Evolutionary conservation across 805 yeast species (phyloP).

Genomic region (Candida sphagnicola): DNA sequence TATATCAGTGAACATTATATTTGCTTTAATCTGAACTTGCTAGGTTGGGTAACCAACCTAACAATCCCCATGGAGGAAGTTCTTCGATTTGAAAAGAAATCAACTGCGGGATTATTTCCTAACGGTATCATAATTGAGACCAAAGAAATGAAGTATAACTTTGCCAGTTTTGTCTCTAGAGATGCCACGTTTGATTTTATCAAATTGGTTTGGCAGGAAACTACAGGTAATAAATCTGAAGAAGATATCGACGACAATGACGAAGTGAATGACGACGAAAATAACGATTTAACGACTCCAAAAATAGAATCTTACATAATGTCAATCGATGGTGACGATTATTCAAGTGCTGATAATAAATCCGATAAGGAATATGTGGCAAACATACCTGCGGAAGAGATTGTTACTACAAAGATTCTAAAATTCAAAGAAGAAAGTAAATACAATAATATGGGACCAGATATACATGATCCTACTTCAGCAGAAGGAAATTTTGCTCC

Average conservation of each 20-base stretch:
- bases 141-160: slow-evolving; percentile 58
- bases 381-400: background rate
- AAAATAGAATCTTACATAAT: slow-evolving; percentile 27
- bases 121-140: slow-evolving; percentile 81
- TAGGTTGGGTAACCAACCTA: slow-evolving; percentile 88
- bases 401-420: slow-evolving; percentile 19
- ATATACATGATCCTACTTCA: slow-evolving; percentile 56
- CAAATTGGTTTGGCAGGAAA: slow-evolving; percentile 62
- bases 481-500: slow-evolving; percentile 22
- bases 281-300: slow-evolving; percentile 49
- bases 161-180: slow-evolving; percentile 84
- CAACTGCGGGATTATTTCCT: slow-evolving; percentile 86
- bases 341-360: slow-evolving; percentile 15
- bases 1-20: slow-evolving; percentile 74
- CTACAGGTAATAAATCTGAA: slow-evolving; percentile 20
- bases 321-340: slow-evolving; percentile 43
- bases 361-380: slow-evolving; percentile 14
- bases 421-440: slow-evolving; percentile 35
- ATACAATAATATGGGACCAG: slow-evolving; percentile 60
- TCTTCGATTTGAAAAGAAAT: slow-evolving; percentile 67
- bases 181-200: slow-evolving; percentile 73
- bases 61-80: slow-evolving; percentile 71
- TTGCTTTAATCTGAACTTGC: slow-evolving; percentile 80
- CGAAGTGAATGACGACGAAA: slow-evolving; percentile 22
- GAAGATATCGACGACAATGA: slow-evolving; percentile 7